Conservation (phyloP, 371 early-diverging fungal genomes). For the Nematocida displodere region DNA sequence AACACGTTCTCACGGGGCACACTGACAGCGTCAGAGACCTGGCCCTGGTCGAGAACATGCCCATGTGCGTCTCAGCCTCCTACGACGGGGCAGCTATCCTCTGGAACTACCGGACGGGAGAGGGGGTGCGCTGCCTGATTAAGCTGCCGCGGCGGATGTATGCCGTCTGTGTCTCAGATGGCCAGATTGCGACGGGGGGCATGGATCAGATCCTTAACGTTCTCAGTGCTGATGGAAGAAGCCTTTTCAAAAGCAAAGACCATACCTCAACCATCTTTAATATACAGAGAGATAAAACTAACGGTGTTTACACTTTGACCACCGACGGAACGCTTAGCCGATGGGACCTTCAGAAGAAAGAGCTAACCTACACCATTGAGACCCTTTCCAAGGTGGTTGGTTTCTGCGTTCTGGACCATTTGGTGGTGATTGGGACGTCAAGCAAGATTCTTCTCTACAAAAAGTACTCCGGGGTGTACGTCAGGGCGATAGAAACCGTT, state of each 20-base stretch:
- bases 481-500: constrained; percentile 18
- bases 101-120: constrained; percentile 71
- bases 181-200: constrained; percentile 75
- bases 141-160: constrained; percentile 72
- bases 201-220: constrained; percentile 67
- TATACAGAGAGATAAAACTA: constrained; percentile 30
- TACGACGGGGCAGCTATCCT: constrained; percentile 89
- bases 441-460: constrained; percentile 53
- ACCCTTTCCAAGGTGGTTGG: constrained; percentile 35
- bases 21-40: constrained; percentile 81
- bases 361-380: constrained; percentile 46
- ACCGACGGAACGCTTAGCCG: constrained; percentile 55
- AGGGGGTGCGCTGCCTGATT: constrained; percentile 40
- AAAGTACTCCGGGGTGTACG: constrained; percentile 46
- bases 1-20: constrained; percentile 72
- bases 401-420: constrained; percentile 46
- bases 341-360: constrained; percentile 50
- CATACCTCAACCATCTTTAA: constrained; percentile 45
- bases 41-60: constrained; percentile 75
- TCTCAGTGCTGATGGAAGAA: constrained; percentile 42
- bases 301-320: constrained; percentile 57
- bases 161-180: constrained; percentile 78
- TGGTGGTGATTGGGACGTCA: constrained; percentile 55
- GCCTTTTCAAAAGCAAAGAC: not conserved
- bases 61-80: constrained; percentile 76